phyloP scores from a whole-genome alignment of 306 rosid species.

The Prunus salicina region DNA sequence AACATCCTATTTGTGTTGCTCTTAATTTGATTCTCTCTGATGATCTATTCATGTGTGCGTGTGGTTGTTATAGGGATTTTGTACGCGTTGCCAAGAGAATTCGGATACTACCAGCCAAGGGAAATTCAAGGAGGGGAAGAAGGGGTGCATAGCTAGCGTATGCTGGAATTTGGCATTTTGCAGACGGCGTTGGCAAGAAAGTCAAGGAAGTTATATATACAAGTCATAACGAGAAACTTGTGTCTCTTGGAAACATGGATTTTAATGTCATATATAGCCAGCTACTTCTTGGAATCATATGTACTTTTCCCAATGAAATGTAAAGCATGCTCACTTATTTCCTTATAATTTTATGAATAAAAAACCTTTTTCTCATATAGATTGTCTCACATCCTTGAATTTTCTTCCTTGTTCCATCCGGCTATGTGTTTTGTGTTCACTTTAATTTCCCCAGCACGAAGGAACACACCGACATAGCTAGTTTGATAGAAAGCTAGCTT shows the following conservation, averaged over 20 bases:
- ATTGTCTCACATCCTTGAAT: neutral
- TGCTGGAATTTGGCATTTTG: slow-evolving; percentile 20
- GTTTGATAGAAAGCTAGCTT: no score
- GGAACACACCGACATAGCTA: no score
- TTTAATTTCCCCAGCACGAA: no score
- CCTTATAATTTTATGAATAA: slow-evolving; percentile 26
- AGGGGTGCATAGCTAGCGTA: slow-evolving; percentile 18
- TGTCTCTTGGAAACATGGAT: slow-evolving; percentile 12
- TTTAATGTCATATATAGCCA: neutral
- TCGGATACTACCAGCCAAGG: slow-evolving; percentile 65
- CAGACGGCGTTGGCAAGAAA: slow-evolving; percentile 15
- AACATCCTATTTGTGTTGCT: neutral
- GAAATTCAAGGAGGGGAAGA: slow-evolving; percentile 50
- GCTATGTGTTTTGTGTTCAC: no score
- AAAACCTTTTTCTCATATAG: neutral
- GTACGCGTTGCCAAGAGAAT: slow-evolving; percentile 88
- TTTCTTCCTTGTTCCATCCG: neutral
- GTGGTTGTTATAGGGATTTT: slow-evolving; percentile 55
- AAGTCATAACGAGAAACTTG: slow-evolving; percentile 1
- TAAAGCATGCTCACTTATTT: slow-evolving; percentile 2
- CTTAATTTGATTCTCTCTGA: neutral
- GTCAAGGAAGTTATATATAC: slow-evolving; percentile 25
- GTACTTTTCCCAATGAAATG: slow-evolving; percentile 1
- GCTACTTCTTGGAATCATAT: slow-evolving; percentile 4
- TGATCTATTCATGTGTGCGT: neutral